Conservation (phyloP, 1,284 basidiomycete genomes). For the Calocybe gambosa region DNA sequence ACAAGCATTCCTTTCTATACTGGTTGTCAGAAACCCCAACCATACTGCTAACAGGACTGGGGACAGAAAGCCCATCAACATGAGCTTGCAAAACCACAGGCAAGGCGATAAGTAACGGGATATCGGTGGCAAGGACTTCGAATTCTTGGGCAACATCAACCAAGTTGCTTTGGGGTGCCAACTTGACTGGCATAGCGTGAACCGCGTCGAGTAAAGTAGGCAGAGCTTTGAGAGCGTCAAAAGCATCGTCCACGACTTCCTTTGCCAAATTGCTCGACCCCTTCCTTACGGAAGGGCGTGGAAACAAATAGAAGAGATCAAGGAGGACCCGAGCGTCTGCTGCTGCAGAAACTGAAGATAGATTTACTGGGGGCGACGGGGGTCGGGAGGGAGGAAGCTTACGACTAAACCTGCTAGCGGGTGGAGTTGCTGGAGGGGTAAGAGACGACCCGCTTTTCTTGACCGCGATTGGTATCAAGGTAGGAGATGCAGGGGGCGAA, state of each 20-base stretch:
- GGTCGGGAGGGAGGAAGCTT: slow-evolving; percentile 66
- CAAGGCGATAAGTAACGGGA: slow-evolving; percentile 65
- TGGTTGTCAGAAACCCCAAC: slow-evolving; percentile 53
- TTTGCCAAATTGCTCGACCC: slow-evolving; percentile 47
- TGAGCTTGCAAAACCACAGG: slow-evolving; percentile 55
- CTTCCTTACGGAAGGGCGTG: slow-evolving; percentile 48
- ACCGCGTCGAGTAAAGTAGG: slow-evolving; percentile 50
- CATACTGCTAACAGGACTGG: slow-evolving; percentile 41
- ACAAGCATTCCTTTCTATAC: slow-evolving; percentile 61
- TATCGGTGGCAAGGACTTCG: slow-evolving; percentile 47
- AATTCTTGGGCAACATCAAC: slow-evolving; percentile 36
- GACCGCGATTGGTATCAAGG: slow-evolving; percentile 23
- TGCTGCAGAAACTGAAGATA: slow-evolving; percentile 34
- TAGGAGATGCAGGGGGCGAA: slow-evolving; percentile 41
- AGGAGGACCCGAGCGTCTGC: slow-evolving; percentile 54
- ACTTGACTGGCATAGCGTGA: slow-evolving; percentile 24
- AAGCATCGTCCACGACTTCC: slow-evolving; percentile 74
- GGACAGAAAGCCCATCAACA: slow-evolving; percentile 27
- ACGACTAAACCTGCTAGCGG: slow-evolving; percentile 54
- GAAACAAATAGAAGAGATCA: slow-evolving; percentile 53
- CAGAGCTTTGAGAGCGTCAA: slow-evolving; percentile 54
- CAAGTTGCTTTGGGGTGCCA: slow-evolving; percentile 18
- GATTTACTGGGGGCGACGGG: slow-evolving; percentile 45
- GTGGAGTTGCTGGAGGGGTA: slow-evolving; percentile 53
- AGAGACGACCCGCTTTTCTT: slow-evolving; percentile 39